These are phyloP conservation scores for Syzygium aqueum DNA, from an alignment of 345 rosid genomes.

Conservation along the genomic window DNA sequence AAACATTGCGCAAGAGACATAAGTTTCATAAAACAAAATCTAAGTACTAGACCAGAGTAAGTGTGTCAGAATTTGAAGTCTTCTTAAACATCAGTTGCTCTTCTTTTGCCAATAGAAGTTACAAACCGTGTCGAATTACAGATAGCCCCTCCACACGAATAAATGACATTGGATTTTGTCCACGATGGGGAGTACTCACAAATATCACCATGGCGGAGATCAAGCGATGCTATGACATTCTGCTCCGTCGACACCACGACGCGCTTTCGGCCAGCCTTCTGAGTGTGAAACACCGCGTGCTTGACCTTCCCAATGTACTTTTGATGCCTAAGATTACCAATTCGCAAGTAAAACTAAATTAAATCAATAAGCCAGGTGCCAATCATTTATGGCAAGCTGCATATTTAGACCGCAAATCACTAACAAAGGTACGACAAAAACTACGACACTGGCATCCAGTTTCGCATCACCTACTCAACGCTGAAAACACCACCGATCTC, in stretches of 20 bases:
- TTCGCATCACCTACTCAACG: not conserved
- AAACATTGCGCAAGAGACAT: not conserved
- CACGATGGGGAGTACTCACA: slow-evolving; percentile 30
- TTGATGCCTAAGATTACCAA: slow-evolving; percentile 49
- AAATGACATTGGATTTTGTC: not conserved
- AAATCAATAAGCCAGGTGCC: not conserved
- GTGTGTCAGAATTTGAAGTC: not conserved
- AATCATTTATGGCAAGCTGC: not conserved
- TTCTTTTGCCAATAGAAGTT: not conserved
- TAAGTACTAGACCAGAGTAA: not conserved
- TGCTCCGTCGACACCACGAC: slow-evolving; percentile 88
- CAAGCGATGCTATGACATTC: slow-evolving; percentile 91
- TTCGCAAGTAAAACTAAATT: not conserved
- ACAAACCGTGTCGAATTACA: not conserved
- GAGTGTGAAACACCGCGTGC: slow-evolving; percentile 93
- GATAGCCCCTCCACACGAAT: not conserved
- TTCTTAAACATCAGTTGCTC: not conserved
- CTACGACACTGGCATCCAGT: not conserved
- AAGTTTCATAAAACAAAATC: not conserved
- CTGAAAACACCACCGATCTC: not conserved
- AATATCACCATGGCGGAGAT: slow-evolving; percentile 89
- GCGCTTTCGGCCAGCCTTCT: slow-evolving; percentile 92
- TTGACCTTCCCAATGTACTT: slow-evolving; percentile 88
- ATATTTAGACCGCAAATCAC: not conserved
- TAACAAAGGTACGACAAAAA: not conserved